A percentile compares a stretch with the other conserved stretches of the same genome.
Evolutionary conservation across 208 protist genomes (phyloP).

Genomic region (Leishmania tropica): DNA sequence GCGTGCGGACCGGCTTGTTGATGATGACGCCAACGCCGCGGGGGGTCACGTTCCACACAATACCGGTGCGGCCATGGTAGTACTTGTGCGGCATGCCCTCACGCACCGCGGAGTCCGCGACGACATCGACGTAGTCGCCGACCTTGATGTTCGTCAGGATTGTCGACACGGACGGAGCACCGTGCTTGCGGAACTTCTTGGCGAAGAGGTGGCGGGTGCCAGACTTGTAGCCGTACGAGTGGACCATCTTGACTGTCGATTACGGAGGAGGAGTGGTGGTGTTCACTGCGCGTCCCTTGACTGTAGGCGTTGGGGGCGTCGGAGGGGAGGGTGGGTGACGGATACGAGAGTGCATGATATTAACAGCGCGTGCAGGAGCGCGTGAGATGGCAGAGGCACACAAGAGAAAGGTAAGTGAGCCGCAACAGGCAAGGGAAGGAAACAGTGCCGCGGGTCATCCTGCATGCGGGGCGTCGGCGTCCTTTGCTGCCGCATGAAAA

Average conservation of each 20-base stretch:
- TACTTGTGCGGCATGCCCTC: constrained; percentile 99
- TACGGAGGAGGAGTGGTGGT: not conserved
- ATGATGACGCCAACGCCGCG: constrained; percentile 99
- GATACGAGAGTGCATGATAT: not conserved
- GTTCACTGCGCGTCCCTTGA: not conserved
- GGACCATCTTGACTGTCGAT: constrained; percentile 60
- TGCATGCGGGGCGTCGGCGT: not conserved
- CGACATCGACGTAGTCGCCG: constrained; percentile 99
- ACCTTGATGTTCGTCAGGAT: constrained; percentile 98
- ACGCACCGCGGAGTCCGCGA: constrained; percentile 98
- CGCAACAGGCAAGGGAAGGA: not conserved
- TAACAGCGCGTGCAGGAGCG: no score
- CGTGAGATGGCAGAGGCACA: not conserved
- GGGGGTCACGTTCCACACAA: constrained; percentile 99
- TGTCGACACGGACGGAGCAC: constrained; percentile 91
- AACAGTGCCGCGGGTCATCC: not conserved
- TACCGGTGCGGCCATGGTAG: constrained; percentile 99
- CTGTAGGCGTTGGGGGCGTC: not conserved
- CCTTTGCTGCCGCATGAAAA: not conserved
- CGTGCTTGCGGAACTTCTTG: constrained; percentile 97
- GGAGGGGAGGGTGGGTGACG: not conserved
- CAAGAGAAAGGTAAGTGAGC: not conserved
- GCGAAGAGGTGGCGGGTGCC: constrained; percentile 98
- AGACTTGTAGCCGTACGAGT: constrained; percentile 97
- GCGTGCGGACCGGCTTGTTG: constrained; percentile 98